Evolutionary conservation across 2,329 filamentous ascomycete genomes (phyloP).

Genomic region (Verticillium nubilum): DNA sequence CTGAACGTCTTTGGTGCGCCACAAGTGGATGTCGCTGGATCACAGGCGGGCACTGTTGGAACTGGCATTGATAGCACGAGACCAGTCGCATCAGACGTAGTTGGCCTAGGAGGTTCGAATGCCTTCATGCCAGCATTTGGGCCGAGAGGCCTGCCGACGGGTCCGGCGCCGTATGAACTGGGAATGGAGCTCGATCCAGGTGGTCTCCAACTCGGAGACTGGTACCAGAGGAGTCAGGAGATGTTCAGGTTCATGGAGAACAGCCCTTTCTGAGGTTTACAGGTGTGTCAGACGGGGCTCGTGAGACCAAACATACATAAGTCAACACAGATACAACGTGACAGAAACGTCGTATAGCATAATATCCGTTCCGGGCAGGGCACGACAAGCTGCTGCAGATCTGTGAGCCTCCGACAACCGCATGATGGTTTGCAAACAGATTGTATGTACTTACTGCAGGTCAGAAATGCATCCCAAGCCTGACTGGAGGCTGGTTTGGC

Average conservation of each 20-base stretch:
- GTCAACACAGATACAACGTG: no score
- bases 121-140: neutral
- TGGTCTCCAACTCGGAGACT: neutral
- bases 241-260: neutral
- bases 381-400: no score
- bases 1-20: slow-evolving; percentile 45
- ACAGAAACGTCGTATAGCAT: no score
- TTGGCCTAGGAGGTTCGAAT: neutral
- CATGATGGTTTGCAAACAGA: no score
- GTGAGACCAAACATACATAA: no score
- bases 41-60: slow-evolving; percentile 1
- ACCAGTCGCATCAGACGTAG: neutral
- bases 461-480: no score
- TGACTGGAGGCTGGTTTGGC: neutral
- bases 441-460: no score
- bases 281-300: no score
- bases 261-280: neutral
- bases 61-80: neutral
- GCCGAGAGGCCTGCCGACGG: no score
- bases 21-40: neutral
- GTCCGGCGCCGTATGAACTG: neutral
- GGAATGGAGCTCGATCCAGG: neutral
- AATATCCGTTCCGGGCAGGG: no score
- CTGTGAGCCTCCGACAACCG: no score
- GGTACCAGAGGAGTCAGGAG: neutral